Base-by-base conservation (phyloP, 192 early-diverging fungal species). In the Phycomyces blakesleeanus region DNA sequence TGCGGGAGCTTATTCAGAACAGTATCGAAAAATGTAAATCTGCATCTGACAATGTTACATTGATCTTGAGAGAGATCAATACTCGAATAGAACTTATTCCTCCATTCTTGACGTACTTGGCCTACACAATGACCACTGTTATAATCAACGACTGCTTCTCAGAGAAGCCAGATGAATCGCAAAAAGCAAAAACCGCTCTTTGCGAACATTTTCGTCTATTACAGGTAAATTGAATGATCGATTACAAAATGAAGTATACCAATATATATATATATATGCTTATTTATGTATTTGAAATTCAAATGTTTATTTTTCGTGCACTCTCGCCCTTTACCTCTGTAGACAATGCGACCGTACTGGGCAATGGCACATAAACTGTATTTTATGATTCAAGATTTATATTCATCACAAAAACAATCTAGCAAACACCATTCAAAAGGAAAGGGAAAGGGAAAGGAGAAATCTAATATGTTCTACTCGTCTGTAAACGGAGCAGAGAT, bases 291-390 rank as follows among this genome's bases (percentile, higher is more conserved):
- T n/a, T n/a, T n/a, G n/a, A n/a, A n/a, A n/a, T n/a, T n/a, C n/a
- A n/a, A n/a, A n/a, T n/a, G n/a, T n/a, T n/a, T n/a, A n/a, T n/a
- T n/a, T n/a, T n/a, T n/a, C n/a, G n/a, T n/a, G n/a, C n/a, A n/a
- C n/a, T n/a, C n/a, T n/a, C n/a, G n/a, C 15, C 3, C 18, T n/a
- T 11, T 47, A 2, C 7, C 29, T 34, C 7, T 34, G 3, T 65
- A 74, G 55, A 72, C 50, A 12, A 76, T 83, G 73, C 66, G 63
- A 61, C 47, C 72, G 10, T 79, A 74, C 39, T 83, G 78, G 77
- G 74, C 75, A 0, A 81, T 79, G 65, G 77, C 79, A 12, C 73
- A 73, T 20, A 79, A 77, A 59, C 66, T 83, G 39, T 80, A 74
- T 52, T 77, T 77, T 25, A 77, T 80, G 53, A 65, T 77, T 21